A percentile compares a stretch with the other conserved stretches of the same genome.
Evolutionary conservation across 2,329 filamentous ascomycete species (phyloP).

Genomic region (Ambrosiella beaveri): DNA sequence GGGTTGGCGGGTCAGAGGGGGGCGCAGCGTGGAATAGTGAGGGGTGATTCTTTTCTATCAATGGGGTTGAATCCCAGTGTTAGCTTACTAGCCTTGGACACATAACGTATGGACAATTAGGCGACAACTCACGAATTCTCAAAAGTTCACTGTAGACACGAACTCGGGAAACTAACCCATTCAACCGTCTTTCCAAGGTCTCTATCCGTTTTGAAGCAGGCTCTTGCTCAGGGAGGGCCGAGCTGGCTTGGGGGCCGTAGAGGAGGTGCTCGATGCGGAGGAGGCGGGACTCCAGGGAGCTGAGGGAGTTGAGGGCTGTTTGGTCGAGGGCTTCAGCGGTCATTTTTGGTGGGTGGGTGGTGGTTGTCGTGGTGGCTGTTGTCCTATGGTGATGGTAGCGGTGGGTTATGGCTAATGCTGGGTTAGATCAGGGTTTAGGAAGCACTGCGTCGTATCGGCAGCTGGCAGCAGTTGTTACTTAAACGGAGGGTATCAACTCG

Average conservation of each 20-base stretch:
- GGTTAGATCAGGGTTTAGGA: not conserved
- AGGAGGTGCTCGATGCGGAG: slow-evolving; percentile 42
- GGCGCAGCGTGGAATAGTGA: slow-evolving; percentile 35
- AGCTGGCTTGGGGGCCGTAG: slow-evolving; percentile 24
- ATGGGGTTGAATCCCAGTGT: not conserved
- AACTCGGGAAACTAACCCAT: slow-evolving; percentile 29
- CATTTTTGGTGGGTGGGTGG: slow-evolving; percentile 15
- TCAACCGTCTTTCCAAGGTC: slow-evolving; percentile 37
- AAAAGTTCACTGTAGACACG: slow-evolving; percentile 43
- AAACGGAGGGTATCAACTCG: no score
- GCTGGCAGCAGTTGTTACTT: not conserved
- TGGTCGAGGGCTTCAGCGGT: slow-evolving; percentile 26
- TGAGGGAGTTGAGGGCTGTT: slow-evolving; percentile 37
- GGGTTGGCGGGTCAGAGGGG: slow-evolving; percentile 30
- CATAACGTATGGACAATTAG: not conserved
- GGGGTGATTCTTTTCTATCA: slow-evolving; percentile 34
- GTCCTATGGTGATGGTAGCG: not conserved
- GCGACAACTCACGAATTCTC: slow-evolving; percentile 37
- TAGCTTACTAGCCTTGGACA: not conserved
- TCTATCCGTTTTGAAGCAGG: slow-evolving; percentile 29
- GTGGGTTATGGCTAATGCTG: not conserved
- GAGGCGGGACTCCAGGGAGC: slow-evolving; percentile 40
- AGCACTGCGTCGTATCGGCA: not conserved
- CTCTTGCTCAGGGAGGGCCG: slow-evolving; percentile 17
- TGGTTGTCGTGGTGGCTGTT: not conserved